phyloP scores from a whole-genome alignment of 441 rosid species.

The Cnidoscolus chayamansa region DNA sequence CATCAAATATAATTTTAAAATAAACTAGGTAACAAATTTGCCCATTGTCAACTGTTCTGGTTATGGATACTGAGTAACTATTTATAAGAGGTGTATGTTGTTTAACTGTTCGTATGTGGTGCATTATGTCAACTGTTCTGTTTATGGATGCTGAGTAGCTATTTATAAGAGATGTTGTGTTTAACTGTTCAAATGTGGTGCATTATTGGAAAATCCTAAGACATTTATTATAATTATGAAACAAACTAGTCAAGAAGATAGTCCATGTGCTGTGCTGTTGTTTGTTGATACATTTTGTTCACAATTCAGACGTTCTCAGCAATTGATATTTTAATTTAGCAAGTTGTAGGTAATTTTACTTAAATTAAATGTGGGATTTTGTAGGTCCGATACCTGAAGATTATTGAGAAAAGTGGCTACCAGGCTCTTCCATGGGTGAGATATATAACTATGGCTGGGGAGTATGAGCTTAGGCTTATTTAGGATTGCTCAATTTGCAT shows the following conservation, averaged over 20 bases:
- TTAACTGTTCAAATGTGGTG: not conserved
- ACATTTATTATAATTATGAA: not conserved
- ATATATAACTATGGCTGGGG: conserved; percentile 86
- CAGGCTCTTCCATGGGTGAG: conserved; percentile 91
- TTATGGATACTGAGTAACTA: not conserved
- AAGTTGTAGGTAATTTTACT: not conserved
- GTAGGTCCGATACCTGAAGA: conserved; percentile 78
- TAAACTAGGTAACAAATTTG: too few species aligned
- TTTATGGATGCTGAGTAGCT: not conserved
- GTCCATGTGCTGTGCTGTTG: not conserved
- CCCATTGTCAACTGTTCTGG: not conserved
- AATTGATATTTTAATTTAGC: not conserved
- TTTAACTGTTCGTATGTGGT: too few species aligned
- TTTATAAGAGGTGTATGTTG: not conserved
- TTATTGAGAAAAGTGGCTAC: conserved; percentile 80
- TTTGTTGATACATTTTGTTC: conserved; percentile 1
- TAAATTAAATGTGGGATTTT: conserved; percentile 9
- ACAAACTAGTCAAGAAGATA: too few species aligned
- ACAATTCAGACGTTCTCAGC: not conserved
- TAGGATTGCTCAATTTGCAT: conserved; percentile 21
- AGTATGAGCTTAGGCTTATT: conserved; percentile 75
- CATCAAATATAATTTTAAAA: too few species aligned
- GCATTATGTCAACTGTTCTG: not conserved
- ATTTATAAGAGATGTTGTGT: not conserved
- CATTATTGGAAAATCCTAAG: not conserved